Evolutionary conservation across 495 filamentous ascomycete species (phyloP), one percentile per base, ranked within the genome.

Genomic region (Elaphomyces granulatus): DNA sequence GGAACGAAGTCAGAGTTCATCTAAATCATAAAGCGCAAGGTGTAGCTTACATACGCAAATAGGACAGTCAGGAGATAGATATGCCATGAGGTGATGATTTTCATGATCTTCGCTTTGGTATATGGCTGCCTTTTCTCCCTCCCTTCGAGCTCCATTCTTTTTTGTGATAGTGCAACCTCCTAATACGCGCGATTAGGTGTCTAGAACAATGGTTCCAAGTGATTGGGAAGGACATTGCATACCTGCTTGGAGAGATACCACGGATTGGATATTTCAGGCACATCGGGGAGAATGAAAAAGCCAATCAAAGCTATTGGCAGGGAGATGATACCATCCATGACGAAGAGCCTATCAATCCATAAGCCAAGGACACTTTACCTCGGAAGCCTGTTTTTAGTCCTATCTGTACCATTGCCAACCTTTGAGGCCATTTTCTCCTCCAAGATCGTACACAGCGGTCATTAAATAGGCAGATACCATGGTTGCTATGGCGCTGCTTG

Each of bases 381-480:
- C n/a, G 16, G 15, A 15, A 12, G 10, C 8, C 3, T 8, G 6
- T 8, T 14, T 4, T 18, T 40, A 1, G 8, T 2, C 15, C 17
- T 20, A 23, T 1, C 30, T 43, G 20, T 52, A 59, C 56, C 58
- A 65, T 46, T 64, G 58, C 68, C 68, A 71, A 2, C 61, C 67
- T 15, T 56, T 55, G 20, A 64, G 66, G 6, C 75, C 74, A 28
- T 55, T 49, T 3, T 41, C 44, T 2, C 71, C 73, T 15, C 59
- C 68, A 46, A 60, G 63, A 23, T 54, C 53, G 44, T 70, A 72
- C 8, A 71, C 72, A 0, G 63, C 72, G 0, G 71, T 61, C 66
- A 74, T 68, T 1, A 81, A 59, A 37, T 64, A 74, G 4, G 74
- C 74, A 0, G 67, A 71, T 44, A 77, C 70, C 69, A 78, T 74